Percentiles rank a stretch among this genome's conserved stretches.
Conservation (phyloP, 768 basidiomycete genomes). For the Kwoniella heveanensis region DNA sequence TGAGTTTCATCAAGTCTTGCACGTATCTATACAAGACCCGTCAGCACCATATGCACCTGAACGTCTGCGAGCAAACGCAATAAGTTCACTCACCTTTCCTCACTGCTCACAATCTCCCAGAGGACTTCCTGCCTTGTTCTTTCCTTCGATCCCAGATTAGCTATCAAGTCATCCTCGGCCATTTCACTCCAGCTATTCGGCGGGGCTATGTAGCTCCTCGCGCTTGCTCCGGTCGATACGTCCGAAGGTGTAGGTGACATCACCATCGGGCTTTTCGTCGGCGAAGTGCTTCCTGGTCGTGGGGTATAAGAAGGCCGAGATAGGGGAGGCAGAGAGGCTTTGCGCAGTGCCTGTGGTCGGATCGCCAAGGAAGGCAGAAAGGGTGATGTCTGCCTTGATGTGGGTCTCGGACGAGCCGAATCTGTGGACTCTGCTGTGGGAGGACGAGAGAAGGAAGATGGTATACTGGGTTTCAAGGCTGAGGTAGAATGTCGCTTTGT, state of each 20-base stretch:
- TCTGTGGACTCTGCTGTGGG: constrained; percentile 13
- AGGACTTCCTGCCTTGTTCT: constrained; percentile 93
- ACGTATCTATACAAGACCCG: constrained; percentile 70
- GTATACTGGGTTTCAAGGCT: constrained; percentile 7
- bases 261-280: constrained; percentile 22
- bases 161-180: constrained; percentile 89
- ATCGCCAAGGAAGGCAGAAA: constrained; percentile 20
- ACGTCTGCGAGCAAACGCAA: neutral
- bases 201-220: constrained; percentile 36
- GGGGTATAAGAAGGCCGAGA: neutral
- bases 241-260: constrained; percentile 38
- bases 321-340: constrained; percentile 29
- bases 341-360: constrained; percentile 23
- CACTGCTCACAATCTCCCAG: constrained; percentile 94
- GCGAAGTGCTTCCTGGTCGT: constrained; percentile 11
- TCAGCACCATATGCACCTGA: neutral
- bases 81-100: constrained; percentile 70
- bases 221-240: constrained; percentile 14
- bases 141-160: constrained; percentile 88
- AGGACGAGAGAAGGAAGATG: constrained; percentile 4
- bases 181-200: constrained; percentile 77
- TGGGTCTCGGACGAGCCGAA: constrained; percentile 20
- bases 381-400: constrained; percentile 21
- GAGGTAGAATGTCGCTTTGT: constrained; percentile 16
- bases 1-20: constrained; percentile 83